These are phyloP conservation scores for Quercus parvula DNA, from an alignment of 306 rosid species.

Conservation along the genomic window DNA sequence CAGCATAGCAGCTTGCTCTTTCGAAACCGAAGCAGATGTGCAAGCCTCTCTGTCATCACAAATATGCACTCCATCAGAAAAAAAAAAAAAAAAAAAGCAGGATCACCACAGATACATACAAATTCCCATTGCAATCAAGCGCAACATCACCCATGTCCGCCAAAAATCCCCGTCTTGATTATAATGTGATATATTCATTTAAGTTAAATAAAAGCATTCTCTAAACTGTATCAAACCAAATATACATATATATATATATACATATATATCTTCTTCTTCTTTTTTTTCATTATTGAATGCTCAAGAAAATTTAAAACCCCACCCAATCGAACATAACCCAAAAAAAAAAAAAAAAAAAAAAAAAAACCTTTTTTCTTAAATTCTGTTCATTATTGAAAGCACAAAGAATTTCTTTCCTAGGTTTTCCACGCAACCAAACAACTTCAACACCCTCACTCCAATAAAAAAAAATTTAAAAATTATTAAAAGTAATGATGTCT, in stretches of 20 bases:
- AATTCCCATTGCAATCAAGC: neutral
- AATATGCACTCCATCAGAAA: neutral
- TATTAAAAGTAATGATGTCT: neutral
- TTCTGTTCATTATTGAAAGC: no score
- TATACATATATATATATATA: no score
- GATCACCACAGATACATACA: neutral
- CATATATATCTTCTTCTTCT: no score
- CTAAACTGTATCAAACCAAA: neutral
- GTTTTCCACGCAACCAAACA: neutral
- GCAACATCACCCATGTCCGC: neutral
- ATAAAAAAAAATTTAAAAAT: no score
- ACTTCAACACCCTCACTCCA: no score
- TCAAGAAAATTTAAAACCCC: neutral
- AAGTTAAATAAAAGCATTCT: neutral
- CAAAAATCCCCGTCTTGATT: neutral
- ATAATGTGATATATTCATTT: no score
- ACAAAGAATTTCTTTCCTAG: no score
- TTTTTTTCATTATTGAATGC: no score
- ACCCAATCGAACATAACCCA: neutral
- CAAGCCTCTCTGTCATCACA: constrained; percentile 72
- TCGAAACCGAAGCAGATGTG: constrained; percentile 35
- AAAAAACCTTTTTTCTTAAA: neutral
- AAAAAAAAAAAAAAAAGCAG: neutral
- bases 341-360: neutral
- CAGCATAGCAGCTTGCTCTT: constrained; percentile 48